Base-by-base conservation (phyloP, 176 grass and related monocot genomes). In the Urochloa ruziziensis region DNA sequence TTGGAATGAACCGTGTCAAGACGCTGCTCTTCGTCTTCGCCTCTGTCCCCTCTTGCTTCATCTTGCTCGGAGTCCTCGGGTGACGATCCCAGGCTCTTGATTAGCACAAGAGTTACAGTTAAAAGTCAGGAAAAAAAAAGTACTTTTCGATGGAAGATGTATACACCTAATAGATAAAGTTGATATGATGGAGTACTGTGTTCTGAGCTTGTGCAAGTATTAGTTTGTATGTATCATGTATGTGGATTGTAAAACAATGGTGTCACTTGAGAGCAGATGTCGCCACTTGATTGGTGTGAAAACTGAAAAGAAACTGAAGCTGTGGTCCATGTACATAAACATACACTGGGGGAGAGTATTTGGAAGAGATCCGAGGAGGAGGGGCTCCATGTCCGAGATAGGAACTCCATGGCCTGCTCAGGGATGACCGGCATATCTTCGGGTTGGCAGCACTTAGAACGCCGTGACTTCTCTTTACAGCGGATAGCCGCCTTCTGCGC, bases 321-420 rank as follows among this genome's bases (percentile, higher is more conserved):
- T 39, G 79, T 78, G 83, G 81, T 91, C 61, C 89, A 46, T 78
- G 37, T 15, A 37, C 53, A 54, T n/a, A 74, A 53, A 76, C 96
- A 86, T 94, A 99, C 96, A 76, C 87, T 92, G 28, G 93, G 76
- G 33, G 93, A 90, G 34, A 99, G 91, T 85, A 96, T 88, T 71
- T 90, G 93, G 85, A 96, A 99, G 80, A 99, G 89, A 84, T 96
- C 88, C 59, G 89, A 92, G 54, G 96, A 99, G 74, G 91, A 89
- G 18, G 93, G 89, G 89, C 91, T 99, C 93, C 96, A 96, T 66
- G 91, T 94, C 75, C 96, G 92, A 69, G 93, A 99, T 57, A 99
- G 93, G 46, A 92, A 96, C 80, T 96, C 87, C 91, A 99, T 89
- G 9, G 87, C 85, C 80, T 90, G 64, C 33, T 96, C 79, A 65